A percentile compares a stretch with the other conserved stretches of the same genome.
Evolutionary conservation across 352 stramenopile species (phyloP).

Genomic region (Paralagenidium karlingii): DNA sequence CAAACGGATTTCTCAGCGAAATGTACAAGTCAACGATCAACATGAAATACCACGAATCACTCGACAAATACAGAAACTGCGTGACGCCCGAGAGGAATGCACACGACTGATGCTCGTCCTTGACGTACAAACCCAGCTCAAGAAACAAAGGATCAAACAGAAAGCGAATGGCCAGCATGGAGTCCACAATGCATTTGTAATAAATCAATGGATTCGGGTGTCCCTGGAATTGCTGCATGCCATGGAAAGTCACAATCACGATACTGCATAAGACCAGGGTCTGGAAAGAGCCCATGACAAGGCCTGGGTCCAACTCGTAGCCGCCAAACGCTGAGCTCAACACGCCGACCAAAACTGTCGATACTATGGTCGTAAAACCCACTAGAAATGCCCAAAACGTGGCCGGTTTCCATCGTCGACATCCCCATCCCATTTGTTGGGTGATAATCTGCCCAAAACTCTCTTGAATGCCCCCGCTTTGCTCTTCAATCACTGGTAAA

Average conservation of each 20-base stretch:
- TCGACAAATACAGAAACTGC: constrained; percentile 66
- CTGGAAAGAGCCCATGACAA: constrained; percentile 63
- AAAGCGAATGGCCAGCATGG: constrained; percentile 52
- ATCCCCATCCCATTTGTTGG: too few relatives aligned
- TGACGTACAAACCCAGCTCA: constrained; percentile 28
- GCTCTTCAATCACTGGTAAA: too few relatives aligned
- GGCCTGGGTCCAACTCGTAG: too few relatives aligned
- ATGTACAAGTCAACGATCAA: constrained; percentile 61
- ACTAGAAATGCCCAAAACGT: too few relatives aligned
- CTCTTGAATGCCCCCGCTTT: too few relatives aligned
- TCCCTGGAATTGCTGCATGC: constrained; percentile 56
- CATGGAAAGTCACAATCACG: constrained; percentile 71
- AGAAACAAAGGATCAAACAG: constrained; percentile 52
- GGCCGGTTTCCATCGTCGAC: too few relatives aligned
- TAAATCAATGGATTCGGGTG: constrained; percentile 78
- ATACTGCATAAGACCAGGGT: constrained; percentile 54
- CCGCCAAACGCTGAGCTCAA: too few relatives aligned
- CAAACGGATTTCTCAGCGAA: constrained; percentile 79
- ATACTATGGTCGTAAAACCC: too few relatives aligned
- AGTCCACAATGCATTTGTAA: constrained; percentile 73
- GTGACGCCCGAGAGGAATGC: constrained; percentile 51
- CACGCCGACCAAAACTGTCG: too few relatives aligned
- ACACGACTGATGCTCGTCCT: constrained; percentile 18
- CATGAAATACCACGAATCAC: constrained; percentile 76
- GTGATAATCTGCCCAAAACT: too few relatives aligned